Evolutionary conservation across 23 red algal genomes (phyloP).

Genomic region (Agarophyton chilense): DNA sequence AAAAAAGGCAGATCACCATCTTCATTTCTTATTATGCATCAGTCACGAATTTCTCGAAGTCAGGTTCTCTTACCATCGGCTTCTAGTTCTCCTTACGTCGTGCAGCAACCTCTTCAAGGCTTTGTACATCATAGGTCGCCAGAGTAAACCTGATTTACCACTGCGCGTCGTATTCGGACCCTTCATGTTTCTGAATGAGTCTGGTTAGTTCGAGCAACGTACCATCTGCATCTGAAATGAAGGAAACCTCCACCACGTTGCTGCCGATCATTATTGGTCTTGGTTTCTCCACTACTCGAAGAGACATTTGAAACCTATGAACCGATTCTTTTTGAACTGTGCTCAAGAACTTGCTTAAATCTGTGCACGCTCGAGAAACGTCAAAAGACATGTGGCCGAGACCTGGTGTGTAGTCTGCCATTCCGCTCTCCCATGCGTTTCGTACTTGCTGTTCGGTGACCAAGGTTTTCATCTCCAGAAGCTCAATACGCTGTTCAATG

Average conservation of each 20-base stretch:
- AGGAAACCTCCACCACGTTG: slow-evolving; percentile 4
- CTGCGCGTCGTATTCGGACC: not conserved
- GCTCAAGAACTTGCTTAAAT: slow-evolving; percentile 10
- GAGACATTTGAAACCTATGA: slow-evolving; percentile 11
- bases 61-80: not conserved
- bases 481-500: slow-evolving; percentile 51
- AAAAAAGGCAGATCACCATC: slow-evolving; percentile 4
- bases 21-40: slow-evolving; percentile 11
- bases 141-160: slow-evolving; percentile 6
- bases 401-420: slow-evolving; percentile 20
- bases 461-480: slow-evolving; percentile 40
- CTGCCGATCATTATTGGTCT: slow-evolving; percentile 4
- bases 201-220: slow-evolving; percentile 27
- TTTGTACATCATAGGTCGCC: slow-evolving; percentile 14
- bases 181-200: not conserved
- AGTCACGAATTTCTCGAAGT: not conserved
- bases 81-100: not conserved
- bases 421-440: slow-evolving; percentile 1
- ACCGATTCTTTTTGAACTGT: slow-evolving; percentile 26
- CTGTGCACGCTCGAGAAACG: slow-evolving; percentile 4
- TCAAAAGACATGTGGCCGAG: slow-evolving; percentile 52
- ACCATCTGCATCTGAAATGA: slow-evolving; percentile 48
- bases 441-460: not conserved
- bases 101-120: slow-evolving; percentile 10
- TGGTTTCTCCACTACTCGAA: slow-evolving; percentile 29